Conservation (phyloP, 768 basidiomycete species). For the Suillus fuscotomentosus region DNA sequence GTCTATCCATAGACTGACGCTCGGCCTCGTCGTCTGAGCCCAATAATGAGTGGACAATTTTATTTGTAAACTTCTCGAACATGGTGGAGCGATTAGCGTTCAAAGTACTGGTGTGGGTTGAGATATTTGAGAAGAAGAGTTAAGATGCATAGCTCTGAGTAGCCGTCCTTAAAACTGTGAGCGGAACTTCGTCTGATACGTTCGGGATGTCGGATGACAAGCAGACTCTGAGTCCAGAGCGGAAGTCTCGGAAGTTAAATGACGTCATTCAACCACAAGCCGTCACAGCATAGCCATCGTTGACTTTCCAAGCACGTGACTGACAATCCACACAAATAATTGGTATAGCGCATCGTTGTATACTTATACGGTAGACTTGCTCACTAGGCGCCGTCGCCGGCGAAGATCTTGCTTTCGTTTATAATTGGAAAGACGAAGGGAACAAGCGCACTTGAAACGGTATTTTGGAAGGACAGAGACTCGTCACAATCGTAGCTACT, state of each 20-base stretch:
- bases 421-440: too few species aligned
- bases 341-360: neutral
- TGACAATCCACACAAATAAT: too few species aligned
- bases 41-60: neutral
- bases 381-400: too few species aligned
- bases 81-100: constrained; percentile 5
- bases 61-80: constrained; percentile 15
- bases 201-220: neutral
- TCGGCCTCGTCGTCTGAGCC: neutral
- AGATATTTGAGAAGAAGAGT: too few species aligned
- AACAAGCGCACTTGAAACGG: too few species aligned
- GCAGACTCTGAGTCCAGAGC: neutral
- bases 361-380: too few species aligned
- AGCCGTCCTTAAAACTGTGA: neutral
- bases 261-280: neutral
- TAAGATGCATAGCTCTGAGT: neutral
- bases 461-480: too few species aligned
- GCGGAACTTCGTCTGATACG: neutral
- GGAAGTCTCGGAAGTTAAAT: neutral
- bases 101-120: neutral
- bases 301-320: neutral
- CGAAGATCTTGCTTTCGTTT: too few species aligned
- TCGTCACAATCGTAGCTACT: too few species aligned
- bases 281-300: neutral
- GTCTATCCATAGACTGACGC: neutral